These are phyloP conservation scores for Arthrobotrys entomopaga DNA, from an alignment of 2,329 filamentous ascomycete genomes.

Conservation along the genomic window DNA sequence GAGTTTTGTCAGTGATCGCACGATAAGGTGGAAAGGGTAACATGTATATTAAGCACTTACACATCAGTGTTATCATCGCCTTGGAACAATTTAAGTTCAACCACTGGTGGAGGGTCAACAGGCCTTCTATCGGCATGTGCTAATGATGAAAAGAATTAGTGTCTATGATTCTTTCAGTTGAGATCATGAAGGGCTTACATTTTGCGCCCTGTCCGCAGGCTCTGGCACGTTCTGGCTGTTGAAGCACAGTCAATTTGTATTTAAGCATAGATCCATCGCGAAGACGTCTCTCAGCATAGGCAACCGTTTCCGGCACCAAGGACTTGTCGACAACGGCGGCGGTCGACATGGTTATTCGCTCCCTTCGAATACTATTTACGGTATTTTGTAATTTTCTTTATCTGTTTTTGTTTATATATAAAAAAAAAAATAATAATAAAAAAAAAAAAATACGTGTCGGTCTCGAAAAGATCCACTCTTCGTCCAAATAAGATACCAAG, in stretches of 20 bases:
- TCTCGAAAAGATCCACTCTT: conserved; percentile 54
- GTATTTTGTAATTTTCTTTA: not conserved
- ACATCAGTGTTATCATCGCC: conserved; percentile 65
- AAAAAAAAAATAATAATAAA: not conserved
- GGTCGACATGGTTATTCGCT: conserved; percentile 24
- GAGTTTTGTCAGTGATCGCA: conserved; percentile 55
- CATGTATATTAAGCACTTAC: conserved; percentile 54
- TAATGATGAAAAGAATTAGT: conserved; percentile 60
- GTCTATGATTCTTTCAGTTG: conserved; percentile 55
- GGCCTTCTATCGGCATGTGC: conserved; percentile 88
- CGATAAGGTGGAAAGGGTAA: conserved; percentile 9
- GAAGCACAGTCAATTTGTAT: conserved; percentile 85
- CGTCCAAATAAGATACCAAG: conserved; percentile 15
- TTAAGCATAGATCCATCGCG: conserved; percentile 77
- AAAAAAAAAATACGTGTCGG: not conserved
- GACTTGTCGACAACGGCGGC: conserved; percentile 41
- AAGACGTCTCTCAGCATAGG: conserved; percentile 56
- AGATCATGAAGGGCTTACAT: conserved; percentile 71
- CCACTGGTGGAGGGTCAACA: conserved; percentile 92
- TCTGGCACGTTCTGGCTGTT: conserved; percentile 92
- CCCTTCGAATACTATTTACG: not conserved
- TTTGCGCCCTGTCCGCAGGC: conserved; percentile 96
- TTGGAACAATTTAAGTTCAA: conserved; percentile 87
- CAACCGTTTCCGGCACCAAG: conserved; percentile 52
- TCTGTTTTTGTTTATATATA: too few relatives aligned